Evolutionary conservation across 2,329 filamentous ascomycete species (phyloP).

Genomic region (Sclerotinia subarctica): DNA sequence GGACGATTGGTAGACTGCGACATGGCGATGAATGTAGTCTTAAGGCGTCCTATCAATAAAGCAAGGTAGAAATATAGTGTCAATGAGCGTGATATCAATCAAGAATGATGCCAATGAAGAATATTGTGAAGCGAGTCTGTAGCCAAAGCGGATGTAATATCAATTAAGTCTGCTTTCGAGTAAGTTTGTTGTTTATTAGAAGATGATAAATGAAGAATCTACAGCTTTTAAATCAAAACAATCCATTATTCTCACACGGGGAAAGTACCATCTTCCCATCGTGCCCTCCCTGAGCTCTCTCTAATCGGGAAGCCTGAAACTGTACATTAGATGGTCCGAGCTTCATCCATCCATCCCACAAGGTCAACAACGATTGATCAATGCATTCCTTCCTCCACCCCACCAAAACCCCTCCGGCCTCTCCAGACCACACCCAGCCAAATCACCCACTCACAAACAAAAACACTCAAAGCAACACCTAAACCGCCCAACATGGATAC

Average conservation of each 20-base stretch:
- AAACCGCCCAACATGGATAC: slow-evolving; percentile 27
- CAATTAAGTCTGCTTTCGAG: neutral
- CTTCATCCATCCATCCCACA: neutral
- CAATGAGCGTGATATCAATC: neutral
- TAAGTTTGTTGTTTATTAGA: neutral
- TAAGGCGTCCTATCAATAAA: neutral
- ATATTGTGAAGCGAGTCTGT: neutral
- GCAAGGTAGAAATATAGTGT: neutral
- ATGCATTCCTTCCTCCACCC: neutral
- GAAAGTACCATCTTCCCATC: slow-evolving; percentile 2
- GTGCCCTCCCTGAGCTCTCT: neutral
- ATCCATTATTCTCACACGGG: neutral
- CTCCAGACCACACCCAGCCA: slow-evolving; percentile 18
- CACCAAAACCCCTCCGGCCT: slow-evolving; percentile 16
- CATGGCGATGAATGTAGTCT: slow-evolving; percentile 10
- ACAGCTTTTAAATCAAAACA: neutral
- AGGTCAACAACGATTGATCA: no score
- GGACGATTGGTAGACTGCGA: neutral
- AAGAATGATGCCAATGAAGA: neutral
- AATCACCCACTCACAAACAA: slow-evolving; percentile 5
- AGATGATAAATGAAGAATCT: neutral
- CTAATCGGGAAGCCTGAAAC: neutral
- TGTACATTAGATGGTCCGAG: neutral
- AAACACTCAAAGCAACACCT: neutral
- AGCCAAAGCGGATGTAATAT: neutral